These are phyloP conservation scores for Rhodotorula diobovata DNA, from an alignment of 768 basidiomycete species.

Conservation along the genomic window DNA sequence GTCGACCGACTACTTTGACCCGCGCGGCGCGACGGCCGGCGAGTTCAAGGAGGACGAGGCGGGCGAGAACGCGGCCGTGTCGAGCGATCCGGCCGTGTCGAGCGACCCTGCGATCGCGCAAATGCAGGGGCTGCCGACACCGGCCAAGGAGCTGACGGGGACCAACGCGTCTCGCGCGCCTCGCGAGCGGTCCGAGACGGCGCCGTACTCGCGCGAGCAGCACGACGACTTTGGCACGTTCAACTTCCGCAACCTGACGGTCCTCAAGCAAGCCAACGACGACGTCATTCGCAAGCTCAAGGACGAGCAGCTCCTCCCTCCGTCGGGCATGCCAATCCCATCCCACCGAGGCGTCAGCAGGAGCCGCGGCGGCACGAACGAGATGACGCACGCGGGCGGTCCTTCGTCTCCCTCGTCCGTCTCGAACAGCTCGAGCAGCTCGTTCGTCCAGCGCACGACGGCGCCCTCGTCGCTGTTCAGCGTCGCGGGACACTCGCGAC, in stretches of 20 bases:
- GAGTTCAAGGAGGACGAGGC: conserved; percentile 72
- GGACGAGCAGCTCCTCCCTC: conserved; percentile 76
- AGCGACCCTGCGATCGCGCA: conserved; percentile 44
- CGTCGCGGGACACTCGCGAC: conserved; percentile 27
- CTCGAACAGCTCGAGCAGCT: conserved; percentile 24
- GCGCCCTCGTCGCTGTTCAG: conserved; percentile 61
- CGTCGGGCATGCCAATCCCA: conserved; percentile 8
- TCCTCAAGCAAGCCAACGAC: conserved; percentile 96
- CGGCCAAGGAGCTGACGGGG: conserved; percentile 49
- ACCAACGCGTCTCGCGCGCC: conserved; percentile 46
- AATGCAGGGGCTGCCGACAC: conserved; percentile 37
- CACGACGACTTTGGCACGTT: conserved; percentile 88
- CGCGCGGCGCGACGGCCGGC: conserved; percentile 75
- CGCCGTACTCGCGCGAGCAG: not conserved
- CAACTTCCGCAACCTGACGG: conserved; percentile 93
- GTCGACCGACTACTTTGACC: conserved; percentile 99
- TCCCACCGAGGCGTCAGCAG: conserved; percentile 8
- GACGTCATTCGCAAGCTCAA: conserved; percentile 93
- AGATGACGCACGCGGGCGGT: not conserved
- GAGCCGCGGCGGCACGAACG: conserved; percentile 12
- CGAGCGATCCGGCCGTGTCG: conserved; percentile 45
- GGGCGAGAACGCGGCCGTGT: not conserved
- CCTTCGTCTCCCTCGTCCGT: conserved; percentile 28
- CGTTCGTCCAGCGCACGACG: not conserved
- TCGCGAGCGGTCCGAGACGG: conserved; percentile 20